Conservation (phyloP, 1,284 basidiomycete genomes). For the Caloboletus firmus region DNA sequence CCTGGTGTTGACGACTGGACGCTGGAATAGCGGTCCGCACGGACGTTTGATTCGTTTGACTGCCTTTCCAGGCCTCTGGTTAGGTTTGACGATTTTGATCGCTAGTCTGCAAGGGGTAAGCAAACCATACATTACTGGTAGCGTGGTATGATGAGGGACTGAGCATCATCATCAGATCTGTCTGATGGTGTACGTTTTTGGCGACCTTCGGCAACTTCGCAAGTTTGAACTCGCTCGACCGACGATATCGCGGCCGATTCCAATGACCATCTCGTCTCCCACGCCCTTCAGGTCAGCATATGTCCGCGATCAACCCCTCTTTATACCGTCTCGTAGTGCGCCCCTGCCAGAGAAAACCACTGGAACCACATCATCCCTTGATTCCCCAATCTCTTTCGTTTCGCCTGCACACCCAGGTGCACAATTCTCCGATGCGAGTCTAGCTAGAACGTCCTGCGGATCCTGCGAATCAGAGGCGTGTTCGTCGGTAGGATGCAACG, state of each 20-base stretch:
- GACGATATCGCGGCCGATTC: constrained; percentile 52
- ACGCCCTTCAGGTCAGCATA: background rate
- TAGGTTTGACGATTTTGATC: constrained; percentile 62
- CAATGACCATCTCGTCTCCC: constrained; percentile 21
- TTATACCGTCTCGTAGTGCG: constrained; percentile 11
- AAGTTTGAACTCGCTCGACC: constrained; percentile 73
- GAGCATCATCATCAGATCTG: constrained; percentile 38
- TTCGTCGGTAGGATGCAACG: constrained; percentile 24
- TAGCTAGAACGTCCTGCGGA: constrained; percentile 10
- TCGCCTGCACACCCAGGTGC: background rate
- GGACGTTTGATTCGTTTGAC: constrained; percentile 58
- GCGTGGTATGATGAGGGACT: background rate
- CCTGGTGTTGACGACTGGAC: constrained; percentile 27
- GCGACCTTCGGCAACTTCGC: constrained; percentile 75
- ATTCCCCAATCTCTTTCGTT: constrained; percentile 14
- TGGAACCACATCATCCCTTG: background rate
- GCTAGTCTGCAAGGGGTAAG: constrained; percentile 63
- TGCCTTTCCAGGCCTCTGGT: constrained; percentile 66
- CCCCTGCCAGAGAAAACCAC: constrained; percentile 10
- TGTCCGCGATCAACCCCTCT: background rate
- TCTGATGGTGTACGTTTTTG: constrained; percentile 75
- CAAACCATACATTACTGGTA: background rate
- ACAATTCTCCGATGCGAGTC: constrained; percentile 12
- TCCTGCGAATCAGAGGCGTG: constrained; percentile 21
- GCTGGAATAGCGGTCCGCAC: constrained; percentile 50